phyloP scores from a whole-genome alignment of 148 eudicot genomes.

The Chenopodium formosanum region DNA sequence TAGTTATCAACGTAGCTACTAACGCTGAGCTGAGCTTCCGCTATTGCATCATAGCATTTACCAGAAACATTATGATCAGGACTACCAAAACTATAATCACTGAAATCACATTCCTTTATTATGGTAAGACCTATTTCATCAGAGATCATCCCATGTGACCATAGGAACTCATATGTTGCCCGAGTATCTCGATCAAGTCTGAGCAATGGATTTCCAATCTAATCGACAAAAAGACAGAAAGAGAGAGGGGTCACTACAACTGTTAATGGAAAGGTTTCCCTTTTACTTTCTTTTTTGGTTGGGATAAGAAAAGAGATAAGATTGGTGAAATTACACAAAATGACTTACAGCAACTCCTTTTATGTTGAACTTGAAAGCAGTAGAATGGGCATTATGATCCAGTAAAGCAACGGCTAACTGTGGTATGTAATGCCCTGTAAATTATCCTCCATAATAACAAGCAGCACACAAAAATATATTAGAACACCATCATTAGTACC shows the following conservation, averaged over 20 bases:
- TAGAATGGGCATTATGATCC: constrained; percentile 63
- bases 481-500: background rate
- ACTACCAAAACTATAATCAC: constrained; percentile 60
- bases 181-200: constrained; percentile 78
- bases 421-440: constrained; percentile 88
- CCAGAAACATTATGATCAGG: constrained; percentile 58
- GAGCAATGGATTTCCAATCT: constrained; percentile 95
- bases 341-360: constrained; percentile 78
- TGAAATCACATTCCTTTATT: constrained; percentile 72
- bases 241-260: background rate
- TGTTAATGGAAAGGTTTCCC: background rate
- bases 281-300: background rate
- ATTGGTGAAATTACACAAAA: background rate
- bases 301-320: background rate
- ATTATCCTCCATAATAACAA: background rate
- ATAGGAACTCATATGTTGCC: constrained; percentile 70
- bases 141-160: constrained; percentile 98
- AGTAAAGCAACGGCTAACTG: constrained; percentile 70
- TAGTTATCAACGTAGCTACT: constrained; percentile 67
- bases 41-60: constrained; percentile 58
- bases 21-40: constrained; percentile 54
- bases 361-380: constrained; percentile 63
- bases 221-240: constrained; percentile 6
- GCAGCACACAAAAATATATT: background rate
- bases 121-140: constrained; percentile 81